These are phyloP conservation scores for Vitis hybrid DNA, from an alignment of 177 flowering plant species.

Conservation along the genomic window DNA sequence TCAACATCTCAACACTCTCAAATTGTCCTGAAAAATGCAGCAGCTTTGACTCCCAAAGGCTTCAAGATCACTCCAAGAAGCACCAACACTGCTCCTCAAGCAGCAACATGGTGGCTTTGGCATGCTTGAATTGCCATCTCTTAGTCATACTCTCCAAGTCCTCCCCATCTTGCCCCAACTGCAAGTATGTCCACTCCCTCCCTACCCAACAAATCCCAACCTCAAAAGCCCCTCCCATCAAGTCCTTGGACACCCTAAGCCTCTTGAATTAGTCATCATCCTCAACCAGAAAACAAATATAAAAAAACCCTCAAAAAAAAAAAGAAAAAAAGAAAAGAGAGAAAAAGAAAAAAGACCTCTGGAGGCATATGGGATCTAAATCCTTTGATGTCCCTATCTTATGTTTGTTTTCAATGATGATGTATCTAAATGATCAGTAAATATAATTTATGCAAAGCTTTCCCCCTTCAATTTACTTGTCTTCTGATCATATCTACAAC, in stretches of 20 bases:
- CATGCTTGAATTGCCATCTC: constrained; percentile 69
- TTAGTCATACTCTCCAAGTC: constrained; percentile 61
- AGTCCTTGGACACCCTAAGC: constrained; percentile 40
- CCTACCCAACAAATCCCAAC: constrained; percentile 23
- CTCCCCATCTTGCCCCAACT: constrained; percentile 71
- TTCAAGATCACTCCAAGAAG: constrained; percentile 14
- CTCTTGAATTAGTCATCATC: constrained; percentile 28
- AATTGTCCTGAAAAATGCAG: not conserved
- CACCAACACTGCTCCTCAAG: constrained; percentile 9
- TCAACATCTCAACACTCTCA: constrained; percentile 44
- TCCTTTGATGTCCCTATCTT: no score
- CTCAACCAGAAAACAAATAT: no score
- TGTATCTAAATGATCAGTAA: no score
- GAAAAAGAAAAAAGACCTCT: no score
- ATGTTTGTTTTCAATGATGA: no score
- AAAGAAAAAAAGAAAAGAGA: no score
- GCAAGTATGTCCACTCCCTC: constrained; percentile 65
- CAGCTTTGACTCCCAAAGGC: not conserved
- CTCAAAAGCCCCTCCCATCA: constrained; percentile 11
- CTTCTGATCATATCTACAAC: no score
- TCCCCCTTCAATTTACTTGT: no score
- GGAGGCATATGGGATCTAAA: no score
- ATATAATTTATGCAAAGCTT: no score
- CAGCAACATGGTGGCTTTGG: constrained; percentile 56
- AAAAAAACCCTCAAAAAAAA: no score